Base-by-base conservation (phyloP, 257 asterid species). In the Cynanchum wilfordii region DNA sequence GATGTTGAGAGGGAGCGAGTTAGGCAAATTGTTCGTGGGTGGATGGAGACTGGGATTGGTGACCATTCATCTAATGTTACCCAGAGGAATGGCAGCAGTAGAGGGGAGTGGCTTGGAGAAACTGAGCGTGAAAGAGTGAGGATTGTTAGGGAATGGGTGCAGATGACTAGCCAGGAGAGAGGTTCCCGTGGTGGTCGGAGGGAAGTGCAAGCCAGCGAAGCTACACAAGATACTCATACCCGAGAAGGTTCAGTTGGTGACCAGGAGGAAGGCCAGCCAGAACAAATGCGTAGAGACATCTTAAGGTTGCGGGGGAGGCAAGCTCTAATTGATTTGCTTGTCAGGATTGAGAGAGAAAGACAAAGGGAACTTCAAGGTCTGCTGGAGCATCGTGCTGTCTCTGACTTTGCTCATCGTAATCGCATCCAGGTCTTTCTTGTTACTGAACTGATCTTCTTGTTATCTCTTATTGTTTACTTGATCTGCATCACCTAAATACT, bases 71-170 rank as follows among this genome's bases (percentile, higher is more conserved):
- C 97, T 77, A 87, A 79, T 81, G 88, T 82, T 73, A 68, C 84
- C 76, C 95, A 83, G 82, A 79, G 94, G 81, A 87, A 80, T 76
- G 81, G 86, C 62, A 82, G 88, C 73, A 86, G 90, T 47, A 85
- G 97, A 79, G 90, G 91, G 54, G 97, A 94, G 76, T 89, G 89
- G 98, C 89, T 94, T 27, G 98, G 96, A 65, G 99, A 94, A 82
- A 89, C 89, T 65, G 99, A 94, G 77, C 91, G 97, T 68, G 99
- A 88, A 85, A 85, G 99, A 83, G 99, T 94, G 63, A 89, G 97
- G 77, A 81, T 86, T 60, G 99, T 89, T 78, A 89, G 99, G 85
- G 96, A 89, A 82, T 86, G 87, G 97, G 92, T 94, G 94, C 99
- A 91, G 68, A 94, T 83, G 96, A 85, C 93, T 62, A 91, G 97